Conservation (phyloP, 371 early-diverging fungal species). For the Mortierella sp. region DNA sequence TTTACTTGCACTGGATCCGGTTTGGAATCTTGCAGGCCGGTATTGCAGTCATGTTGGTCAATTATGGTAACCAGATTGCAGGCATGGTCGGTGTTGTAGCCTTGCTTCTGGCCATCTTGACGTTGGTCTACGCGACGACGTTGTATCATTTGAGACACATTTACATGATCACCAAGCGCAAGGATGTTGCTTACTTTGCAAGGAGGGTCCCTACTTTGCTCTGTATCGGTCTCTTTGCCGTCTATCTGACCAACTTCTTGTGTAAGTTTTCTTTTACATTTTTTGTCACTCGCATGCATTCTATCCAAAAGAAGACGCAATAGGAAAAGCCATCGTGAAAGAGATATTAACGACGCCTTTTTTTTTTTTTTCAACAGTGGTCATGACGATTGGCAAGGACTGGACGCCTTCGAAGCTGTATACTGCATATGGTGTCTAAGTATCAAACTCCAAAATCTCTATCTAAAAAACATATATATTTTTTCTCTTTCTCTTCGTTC, state of each 20-base stretch:
- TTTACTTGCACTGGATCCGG: constrained; percentile 52
- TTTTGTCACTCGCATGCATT: neutral
- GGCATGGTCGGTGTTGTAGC: constrained; percentile 32
- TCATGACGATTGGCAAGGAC: constrained; percentile 23
- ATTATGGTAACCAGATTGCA: constrained; percentile 23
- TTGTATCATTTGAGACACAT: constrained; percentile 42
- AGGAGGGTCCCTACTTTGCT: constrained; percentile 26
- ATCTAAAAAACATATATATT: neutral
- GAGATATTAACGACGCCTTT: neutral
- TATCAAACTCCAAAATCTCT: neutral
- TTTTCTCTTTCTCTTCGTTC: neutral
- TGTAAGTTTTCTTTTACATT: constrained; percentile 18
- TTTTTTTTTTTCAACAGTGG: constrained; percentile 17
- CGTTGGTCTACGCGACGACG: constrained; percentile 38
- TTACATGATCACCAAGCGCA: constrained; percentile 42
- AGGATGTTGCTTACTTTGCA: constrained; percentile 35
- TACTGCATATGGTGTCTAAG: neutral
- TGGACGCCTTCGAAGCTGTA: neutral
- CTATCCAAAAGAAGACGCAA: neutral
- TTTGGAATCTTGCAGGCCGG: constrained; percentile 41
- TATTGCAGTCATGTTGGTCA: constrained; percentile 38
- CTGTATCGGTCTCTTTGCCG: constrained; percentile 13
- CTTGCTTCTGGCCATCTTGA: constrained; percentile 33
- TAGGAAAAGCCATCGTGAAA: neutral
- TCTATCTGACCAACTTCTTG: constrained; percentile 35